Percentiles rank a stretch among this genome's conserved stretches.
These are phyloP conservation scores for Paramecium octaurelia DNA, from an alignment of 73 alveolate genomes.

Conservation along the genomic window DNA sequence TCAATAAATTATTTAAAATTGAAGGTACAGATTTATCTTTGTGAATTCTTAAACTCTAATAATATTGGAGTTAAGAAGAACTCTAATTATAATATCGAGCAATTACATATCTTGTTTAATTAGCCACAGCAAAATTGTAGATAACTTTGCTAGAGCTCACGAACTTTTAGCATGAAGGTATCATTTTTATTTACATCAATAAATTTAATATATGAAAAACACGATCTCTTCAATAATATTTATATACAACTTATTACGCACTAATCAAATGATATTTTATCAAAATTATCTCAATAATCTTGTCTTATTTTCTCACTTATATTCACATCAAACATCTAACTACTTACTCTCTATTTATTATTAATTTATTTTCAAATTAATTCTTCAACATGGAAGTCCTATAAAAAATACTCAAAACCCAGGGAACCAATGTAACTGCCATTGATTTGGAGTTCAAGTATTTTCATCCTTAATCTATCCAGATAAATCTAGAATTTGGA, in stretches of 20 bases:
- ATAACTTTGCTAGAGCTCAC: not conserved
- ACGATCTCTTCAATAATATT: not conserved
- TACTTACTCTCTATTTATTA: not conserved
- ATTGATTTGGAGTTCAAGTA: constrained; percentile 19
- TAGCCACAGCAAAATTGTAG: not conserved
- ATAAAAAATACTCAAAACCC: not conserved
- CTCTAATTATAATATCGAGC: not conserved
- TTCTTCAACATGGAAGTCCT: not conserved
- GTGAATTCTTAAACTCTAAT: constrained; percentile 18
- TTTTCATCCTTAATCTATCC: not conserved
- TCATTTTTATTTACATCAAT: not conserved
- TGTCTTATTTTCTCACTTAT: not conserved
- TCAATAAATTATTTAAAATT: constrained; percentile 3
- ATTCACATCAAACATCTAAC: not conserved
- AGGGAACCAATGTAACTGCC: not conserved
- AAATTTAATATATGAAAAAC: not conserved
- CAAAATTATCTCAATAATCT: not conserved
- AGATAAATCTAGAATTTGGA: not conserved
- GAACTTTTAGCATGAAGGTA: not conserved
- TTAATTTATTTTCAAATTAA: not conserved
- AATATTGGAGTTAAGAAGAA: not conserved
- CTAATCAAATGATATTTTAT: not conserved
- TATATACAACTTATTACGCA: constrained; percentile 1
- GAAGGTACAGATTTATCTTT: not conserved
- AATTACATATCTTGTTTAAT: not conserved